These are phyloP conservation scores for Globisporangium echinulatum DNA, from an alignment of 352 stramenopile genomes.

Conservation along the genomic window DNA sequence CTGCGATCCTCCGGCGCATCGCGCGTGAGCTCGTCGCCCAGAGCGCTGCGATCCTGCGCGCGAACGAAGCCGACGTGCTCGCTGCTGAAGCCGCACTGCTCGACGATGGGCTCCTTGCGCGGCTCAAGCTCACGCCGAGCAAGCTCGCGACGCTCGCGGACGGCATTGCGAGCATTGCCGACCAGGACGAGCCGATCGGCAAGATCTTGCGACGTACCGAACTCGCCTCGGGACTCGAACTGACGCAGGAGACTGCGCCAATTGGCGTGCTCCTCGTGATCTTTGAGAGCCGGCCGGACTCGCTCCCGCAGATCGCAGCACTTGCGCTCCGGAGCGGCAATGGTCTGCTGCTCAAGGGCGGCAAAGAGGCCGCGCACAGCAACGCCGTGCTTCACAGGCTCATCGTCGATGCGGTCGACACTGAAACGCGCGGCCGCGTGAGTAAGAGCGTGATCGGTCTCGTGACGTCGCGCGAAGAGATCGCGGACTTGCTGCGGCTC, in stretches of 20 bases:
- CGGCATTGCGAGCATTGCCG: constrained; percentile 92
- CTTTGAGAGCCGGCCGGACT: constrained; percentile 97
- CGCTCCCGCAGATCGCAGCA: constrained; percentile 93
- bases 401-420: constrained; percentile 91
- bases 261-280: constrained; percentile 98
- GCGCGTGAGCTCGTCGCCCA: constrained; percentile 79
- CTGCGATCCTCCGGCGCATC: constrained; percentile 86
- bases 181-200: constrained; percentile 68
- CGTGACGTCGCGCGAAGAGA: constrained; percentile 93
- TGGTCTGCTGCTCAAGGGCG: constrained; percentile 95
- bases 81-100: constrained; percentile 60
- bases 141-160: constrained; percentile 94
- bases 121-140: constrained; percentile 83
- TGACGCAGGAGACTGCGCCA: constrained; percentile 92
- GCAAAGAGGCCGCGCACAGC: constrained; percentile 91
- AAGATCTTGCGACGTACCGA: constrained; percentile 82
- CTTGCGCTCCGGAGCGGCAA: constrained; percentile 95
- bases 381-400: constrained; percentile 92
- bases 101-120: constrained; percentile 63
- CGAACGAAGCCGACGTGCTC: constrained; percentile 91
- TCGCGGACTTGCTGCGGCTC: constrained; percentile 89
- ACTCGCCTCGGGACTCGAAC: constrained; percentile 86
- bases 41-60: constrained; percentile 83
- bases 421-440: constrained; percentile 83
- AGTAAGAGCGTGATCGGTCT: constrained; percentile 92